These are phyloP conservation scores for Linnemannia hyalina DNA, from an alignment of 192 early-diverging fungal genomes.

Conservation along the genomic window DNA sequence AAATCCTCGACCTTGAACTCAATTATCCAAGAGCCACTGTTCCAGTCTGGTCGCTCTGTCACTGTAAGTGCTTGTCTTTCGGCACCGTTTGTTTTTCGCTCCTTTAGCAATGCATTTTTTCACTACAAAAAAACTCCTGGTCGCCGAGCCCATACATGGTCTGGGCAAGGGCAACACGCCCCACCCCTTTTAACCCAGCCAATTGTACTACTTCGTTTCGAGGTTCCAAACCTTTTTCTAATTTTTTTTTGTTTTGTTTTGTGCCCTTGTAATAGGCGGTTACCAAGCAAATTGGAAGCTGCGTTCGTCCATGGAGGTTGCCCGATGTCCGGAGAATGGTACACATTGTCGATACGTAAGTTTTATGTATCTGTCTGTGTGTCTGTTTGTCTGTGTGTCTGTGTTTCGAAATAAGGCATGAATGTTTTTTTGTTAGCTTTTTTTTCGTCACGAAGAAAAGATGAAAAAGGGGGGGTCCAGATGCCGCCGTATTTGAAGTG, in stretches of 20 bases:
- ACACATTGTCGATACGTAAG: constrained; percentile 55
- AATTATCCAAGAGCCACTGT: constrained; percentile 60
- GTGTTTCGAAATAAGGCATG: neutral
- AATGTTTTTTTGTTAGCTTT: neutral
- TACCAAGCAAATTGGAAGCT: constrained; percentile 52
- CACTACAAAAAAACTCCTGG: too few species aligned
- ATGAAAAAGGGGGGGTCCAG: too few species aligned
- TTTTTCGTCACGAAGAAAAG: neutral
- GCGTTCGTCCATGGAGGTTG: constrained; percentile 49
- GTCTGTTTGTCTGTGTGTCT: neutral
- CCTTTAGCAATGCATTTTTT: too few species aligned
- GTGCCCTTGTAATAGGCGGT: constrained; percentile 11
- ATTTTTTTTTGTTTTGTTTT: neutral
- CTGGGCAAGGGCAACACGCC: too few species aligned
- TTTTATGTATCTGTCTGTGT: neutral
- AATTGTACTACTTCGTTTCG: neutral
- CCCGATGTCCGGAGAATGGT: constrained; percentile 46
- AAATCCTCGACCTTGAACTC: constrained; percentile 67
- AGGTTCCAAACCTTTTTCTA: neutral
- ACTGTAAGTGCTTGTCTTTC: constrained; percentile 39
- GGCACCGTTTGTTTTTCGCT: too few species aligned
- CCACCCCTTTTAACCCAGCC: neutral
- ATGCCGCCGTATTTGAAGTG: too few species aligned
- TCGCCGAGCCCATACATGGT: too few species aligned
- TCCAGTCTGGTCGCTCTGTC: constrained; percentile 57